A percentile compares a stretch with the other conserved stretches of the same genome.
These are phyloP conservation scores for Tylopilus balloui DNA, from an alignment of 768 basidiomycete species.

Conservation along the genomic window DNA sequence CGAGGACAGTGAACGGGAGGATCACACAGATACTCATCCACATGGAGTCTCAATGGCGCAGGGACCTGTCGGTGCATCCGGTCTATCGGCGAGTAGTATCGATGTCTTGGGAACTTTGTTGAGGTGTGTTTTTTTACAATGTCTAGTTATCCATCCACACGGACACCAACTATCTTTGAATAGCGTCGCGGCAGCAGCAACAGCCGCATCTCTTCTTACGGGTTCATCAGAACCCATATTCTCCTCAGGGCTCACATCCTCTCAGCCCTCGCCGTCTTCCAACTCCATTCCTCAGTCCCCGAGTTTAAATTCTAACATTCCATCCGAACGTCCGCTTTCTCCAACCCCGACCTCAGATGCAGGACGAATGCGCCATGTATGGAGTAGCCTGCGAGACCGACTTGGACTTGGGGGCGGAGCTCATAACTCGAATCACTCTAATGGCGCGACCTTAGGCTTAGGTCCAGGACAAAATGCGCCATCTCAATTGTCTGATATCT, in stretches of 20 bases:
- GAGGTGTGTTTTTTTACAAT: conserved; percentile 44
- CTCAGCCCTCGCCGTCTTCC: conserved; percentile 19
- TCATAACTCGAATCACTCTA: conserved; percentile 12
- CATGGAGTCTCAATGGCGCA: conserved; percentile 26
- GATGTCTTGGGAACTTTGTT: conserved; percentile 80
- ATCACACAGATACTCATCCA: conserved; percentile 10
- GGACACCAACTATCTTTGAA: not conserved
- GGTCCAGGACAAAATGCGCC: conserved; percentile 6
- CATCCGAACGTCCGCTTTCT: conserved; percentile 35
- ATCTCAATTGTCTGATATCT: conserved; percentile 9
- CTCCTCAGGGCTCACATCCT: conserved; percentile 48
- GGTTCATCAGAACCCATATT: conserved; percentile 65
- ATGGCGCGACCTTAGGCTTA: conserved; percentile 3
- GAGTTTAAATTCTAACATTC: conserved; percentile 9
- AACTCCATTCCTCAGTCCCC: conserved; percentile 12
- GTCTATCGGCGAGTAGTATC: conserved; percentile 68
- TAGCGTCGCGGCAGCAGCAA: conserved; percentile 89
- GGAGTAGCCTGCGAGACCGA: conserved; percentile 65
- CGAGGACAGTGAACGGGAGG: conserved; percentile 17
- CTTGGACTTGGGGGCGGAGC: conserved; percentile 45
- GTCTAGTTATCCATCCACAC: not conserved
- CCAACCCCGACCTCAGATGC: conserved; percentile 39
- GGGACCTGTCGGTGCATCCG: conserved; percentile 28
- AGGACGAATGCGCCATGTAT: conserved; percentile 56
- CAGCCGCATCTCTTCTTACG: conserved; percentile 78